phyloP scores from a whole-genome alignment of 2,329 filamentous ascomycete genomes.

The Allantophomopsis cytisporea region DNA sequence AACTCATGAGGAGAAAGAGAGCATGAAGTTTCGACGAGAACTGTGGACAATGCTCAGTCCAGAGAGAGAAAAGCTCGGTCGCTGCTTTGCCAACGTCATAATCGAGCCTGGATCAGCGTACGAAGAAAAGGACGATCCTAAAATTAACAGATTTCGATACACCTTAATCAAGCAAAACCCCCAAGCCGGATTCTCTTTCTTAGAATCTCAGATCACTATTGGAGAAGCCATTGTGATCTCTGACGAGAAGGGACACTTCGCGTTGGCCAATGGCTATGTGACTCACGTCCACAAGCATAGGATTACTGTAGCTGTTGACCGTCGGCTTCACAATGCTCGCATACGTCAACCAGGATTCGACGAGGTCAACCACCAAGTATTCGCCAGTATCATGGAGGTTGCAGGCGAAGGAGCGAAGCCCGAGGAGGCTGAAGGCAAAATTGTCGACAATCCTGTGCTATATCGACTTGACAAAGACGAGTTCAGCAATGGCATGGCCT shows the following conservation, averaged over 20 bases:
- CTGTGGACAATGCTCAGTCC: slow-evolving; percentile 91
- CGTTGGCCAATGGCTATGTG: slow-evolving; percentile 83
- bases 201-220: slow-evolving; percentile 75
- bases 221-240: slow-evolving; percentile 95
- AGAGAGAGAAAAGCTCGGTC: slow-evolving; percentile 75
- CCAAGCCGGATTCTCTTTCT: slow-evolving; percentile 59
- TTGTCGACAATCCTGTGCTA: slow-evolving; percentile 39
- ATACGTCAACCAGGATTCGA: slow-evolving; percentile 67
- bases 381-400: slow-evolving; percentile 85
- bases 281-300: slow-evolving; percentile 60
- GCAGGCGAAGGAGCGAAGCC: slow-evolving; percentile 38
- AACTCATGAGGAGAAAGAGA: slow-evolving; percentile 87
- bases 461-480: slow-evolving; percentile 96
- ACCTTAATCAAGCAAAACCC: slow-evolving; percentile 61
- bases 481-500: slow-evolving; percentile 95
- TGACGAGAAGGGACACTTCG: slow-evolving; percentile 90
- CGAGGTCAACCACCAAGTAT: slow-evolving; percentile 64
- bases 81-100: slow-evolving; percentile 80
- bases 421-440: slow-evolving; percentile 35
- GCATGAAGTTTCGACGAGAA: slow-evolving; percentile 75
- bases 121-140: slow-evolving; percentile 56
- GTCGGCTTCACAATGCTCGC: slow-evolving; percentile 75
- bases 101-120: slow-evolving; percentile 65
- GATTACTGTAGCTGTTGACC: slow-evolving; percentile 82
- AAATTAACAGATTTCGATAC: slow-evolving; percentile 88